Evolutionary conservation across 2,329 filamentous ascomycete genomes (phyloP).

Genomic region (Penicillium sp.): DNA sequence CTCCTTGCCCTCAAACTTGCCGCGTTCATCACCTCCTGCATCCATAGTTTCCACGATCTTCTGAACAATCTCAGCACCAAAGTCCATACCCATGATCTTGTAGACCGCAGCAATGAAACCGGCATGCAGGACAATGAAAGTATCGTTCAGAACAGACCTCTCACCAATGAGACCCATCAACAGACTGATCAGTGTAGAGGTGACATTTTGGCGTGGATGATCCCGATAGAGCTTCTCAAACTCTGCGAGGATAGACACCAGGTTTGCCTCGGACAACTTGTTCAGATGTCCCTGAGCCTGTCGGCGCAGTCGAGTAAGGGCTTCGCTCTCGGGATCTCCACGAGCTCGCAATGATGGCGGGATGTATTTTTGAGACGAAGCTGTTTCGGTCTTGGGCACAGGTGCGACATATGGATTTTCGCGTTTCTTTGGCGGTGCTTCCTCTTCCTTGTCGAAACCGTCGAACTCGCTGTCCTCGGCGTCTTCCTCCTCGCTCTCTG

Average conservation of each 20-base stretch:
- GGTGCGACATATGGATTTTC: conserved; percentile 93
- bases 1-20: conserved; percentile 58
- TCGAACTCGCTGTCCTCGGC: conserved; percentile 46
- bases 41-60: conserved; percentile 76
- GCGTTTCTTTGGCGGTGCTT: conserved; percentile 52
- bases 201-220: conserved; percentile 86
- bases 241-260: conserved; percentile 80
- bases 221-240: conserved; percentile 82
- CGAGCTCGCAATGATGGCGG: conserved; percentile 78
- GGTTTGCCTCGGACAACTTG: conserved; percentile 86
- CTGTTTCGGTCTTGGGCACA: conserved; percentile 46
- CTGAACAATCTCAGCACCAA: conserved; percentile 84
- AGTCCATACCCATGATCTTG: conserved; percentile 83
- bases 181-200: conserved; percentile 74
- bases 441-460: conserved; percentile 46
- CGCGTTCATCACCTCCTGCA: conserved; percentile 59
- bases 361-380: conserved; percentile 71
- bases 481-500: conserved; percentile 34
- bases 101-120: conserved; percentile 89
- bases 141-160: conserved; percentile 76
- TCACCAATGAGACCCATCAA: conserved; percentile 80
- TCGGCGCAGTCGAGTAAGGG: conserved; percentile 69
- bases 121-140: conserved; percentile 86
- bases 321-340: conserved; percentile 66
- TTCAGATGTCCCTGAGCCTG: conserved; percentile 90